Conservation (phyloP, 352 stramenopile genomes). For the Globisporangium nodosum region DNA sequence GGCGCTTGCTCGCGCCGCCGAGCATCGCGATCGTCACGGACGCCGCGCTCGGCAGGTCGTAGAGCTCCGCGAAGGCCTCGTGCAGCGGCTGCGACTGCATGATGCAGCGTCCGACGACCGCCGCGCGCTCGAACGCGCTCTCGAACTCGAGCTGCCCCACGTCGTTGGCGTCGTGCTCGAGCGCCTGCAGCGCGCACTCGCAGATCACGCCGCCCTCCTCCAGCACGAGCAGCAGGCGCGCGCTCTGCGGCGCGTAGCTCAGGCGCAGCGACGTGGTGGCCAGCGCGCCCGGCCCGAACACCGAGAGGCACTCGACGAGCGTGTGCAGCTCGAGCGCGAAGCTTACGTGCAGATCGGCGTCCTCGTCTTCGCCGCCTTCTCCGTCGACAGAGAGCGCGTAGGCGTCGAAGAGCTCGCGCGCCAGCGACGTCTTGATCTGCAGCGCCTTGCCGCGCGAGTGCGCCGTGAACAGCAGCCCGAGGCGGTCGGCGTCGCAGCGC, state of each 20-base stretch:
- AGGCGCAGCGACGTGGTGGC: slow-evolving; percentile 69
- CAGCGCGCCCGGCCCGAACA: slow-evolving; percentile 64
- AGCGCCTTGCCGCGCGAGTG: slow-evolving; percentile 85
- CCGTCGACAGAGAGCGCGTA: slow-evolving; percentile 32
- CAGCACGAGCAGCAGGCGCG: slow-evolving; percentile 62
- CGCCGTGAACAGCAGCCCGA: slow-evolving; percentile 64
- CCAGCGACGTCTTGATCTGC: slow-evolving; percentile 82
- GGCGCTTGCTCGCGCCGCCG: slow-evolving; percentile 22
- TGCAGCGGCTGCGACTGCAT: slow-evolving; percentile 78
- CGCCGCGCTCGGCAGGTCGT: slow-evolving; percentile 77
- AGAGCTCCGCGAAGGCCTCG: slow-evolving; percentile 78
- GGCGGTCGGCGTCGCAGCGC: slow-evolving; percentile 62
- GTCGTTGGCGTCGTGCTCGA: slow-evolving; percentile 75
- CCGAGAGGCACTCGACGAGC: slow-evolving; percentile 75
- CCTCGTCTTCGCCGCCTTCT: slow-evolving; percentile 16
- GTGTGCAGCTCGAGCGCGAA: slow-evolving; percentile 71
- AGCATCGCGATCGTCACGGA: slow-evolving; percentile 74
- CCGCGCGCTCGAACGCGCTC: slow-evolving; percentile 66
- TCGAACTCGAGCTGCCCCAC: slow-evolving; percentile 72
- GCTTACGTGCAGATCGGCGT: slow-evolving; percentile 41
- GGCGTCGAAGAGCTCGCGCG: slow-evolving; percentile 68
- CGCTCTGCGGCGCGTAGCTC: slow-evolving; percentile 60
- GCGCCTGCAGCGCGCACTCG: slow-evolving; percentile 77
- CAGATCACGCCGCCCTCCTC: slow-evolving; percentile 82
- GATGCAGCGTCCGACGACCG: slow-evolving; percentile 72